Conservation (phyloP, 1,284 basidiomycete species). For the Cutaneotrichosporon spelunceum region DNA sequence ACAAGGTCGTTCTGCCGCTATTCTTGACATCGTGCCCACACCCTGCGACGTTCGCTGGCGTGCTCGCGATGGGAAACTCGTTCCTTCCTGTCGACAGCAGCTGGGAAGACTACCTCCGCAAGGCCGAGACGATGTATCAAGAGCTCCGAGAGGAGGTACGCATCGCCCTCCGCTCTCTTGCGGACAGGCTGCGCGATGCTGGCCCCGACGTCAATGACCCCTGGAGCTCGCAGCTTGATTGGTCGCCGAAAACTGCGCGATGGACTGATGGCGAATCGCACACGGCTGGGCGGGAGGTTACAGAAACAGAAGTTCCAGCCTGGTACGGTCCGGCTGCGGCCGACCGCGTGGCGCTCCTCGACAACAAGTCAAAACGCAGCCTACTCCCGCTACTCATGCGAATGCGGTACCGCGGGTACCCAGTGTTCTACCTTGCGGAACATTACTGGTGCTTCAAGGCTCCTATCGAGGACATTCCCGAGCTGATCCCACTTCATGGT, state of each 20-base stretch:
- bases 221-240: slow-evolving; percentile 91
- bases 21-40: slow-evolving; percentile 84
- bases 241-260: slow-evolving; percentile 85
- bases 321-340: slow-evolving; percentile 31
- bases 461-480: slow-evolving; percentile 28
- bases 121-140: slow-evolving; percentile 74
- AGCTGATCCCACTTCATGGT: slow-evolving; percentile 35
- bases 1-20: slow-evolving; percentile 71
- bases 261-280: slow-evolving; percentile 36
- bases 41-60: slow-evolving; percentile 88
- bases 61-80: slow-evolving; percentile 86
- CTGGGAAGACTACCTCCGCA: slow-evolving; percentile 78
- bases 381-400: slow-evolving; percentile 48
- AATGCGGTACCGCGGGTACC: slow-evolving; percentile 44
- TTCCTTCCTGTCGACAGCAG: slow-evolving; percentile 85
- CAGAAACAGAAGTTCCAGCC: slow-evolving; percentile 3
- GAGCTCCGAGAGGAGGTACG: slow-evolving; percentile 72
- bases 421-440: slow-evolving; percentile 42
- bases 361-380: slow-evolving; percentile 27
- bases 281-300: neutral
- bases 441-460: slow-evolving; percentile 51
- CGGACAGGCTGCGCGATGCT: slow-evolving; percentile 59
- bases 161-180: slow-evolving; percentile 64
- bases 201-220: slow-evolving; percentile 61
- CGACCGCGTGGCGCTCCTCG: slow-evolving; percentile 21